Evolutionary conservation across 352 stramenopile species (phyloP).

Genomic region (Phytophthora multivora): DNA sequence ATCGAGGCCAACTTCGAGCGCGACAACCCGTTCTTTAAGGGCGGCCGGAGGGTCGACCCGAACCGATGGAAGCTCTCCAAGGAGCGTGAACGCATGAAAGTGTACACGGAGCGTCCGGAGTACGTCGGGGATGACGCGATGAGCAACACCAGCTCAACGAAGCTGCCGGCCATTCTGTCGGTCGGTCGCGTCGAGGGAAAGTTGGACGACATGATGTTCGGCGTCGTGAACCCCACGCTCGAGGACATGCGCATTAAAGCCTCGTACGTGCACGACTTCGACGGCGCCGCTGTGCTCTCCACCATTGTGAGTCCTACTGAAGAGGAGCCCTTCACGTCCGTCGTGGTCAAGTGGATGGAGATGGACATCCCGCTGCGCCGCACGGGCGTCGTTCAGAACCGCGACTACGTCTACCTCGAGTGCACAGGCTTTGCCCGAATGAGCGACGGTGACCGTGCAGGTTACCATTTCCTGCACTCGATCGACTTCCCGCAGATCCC

Average conservation of each 20-base stretch:
- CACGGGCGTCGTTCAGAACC: slow-evolving; percentile 48
- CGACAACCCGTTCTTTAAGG: slow-evolving; percentile 33
- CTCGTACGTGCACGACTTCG: slow-evolving; percentile 37
- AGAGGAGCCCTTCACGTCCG: slow-evolving; percentile 29
- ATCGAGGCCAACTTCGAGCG: slow-evolving; percentile 40
- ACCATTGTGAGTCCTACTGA: slow-evolving; percentile 31
- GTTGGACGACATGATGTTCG: slow-evolving; percentile 47
- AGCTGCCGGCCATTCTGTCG: slow-evolving; percentile 33
- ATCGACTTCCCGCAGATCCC: slow-evolving; percentile 51
- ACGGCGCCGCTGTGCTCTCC: slow-evolving; percentile 31
- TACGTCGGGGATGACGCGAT: slow-evolving; percentile 25
- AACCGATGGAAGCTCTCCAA: slow-evolving; percentile 38
- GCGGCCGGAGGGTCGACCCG: slow-evolving; percentile 25
- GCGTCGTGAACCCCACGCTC: slow-evolving; percentile 34
- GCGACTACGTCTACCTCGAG: slow-evolving; percentile 65
- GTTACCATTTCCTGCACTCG: slow-evolving; percentile 69
- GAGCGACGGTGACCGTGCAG: slow-evolving; percentile 49
- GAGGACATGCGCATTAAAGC: slow-evolving; percentile 35
- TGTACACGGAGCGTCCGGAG: slow-evolving; percentile 37
- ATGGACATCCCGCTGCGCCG: slow-evolving; percentile 37
- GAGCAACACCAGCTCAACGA: slow-evolving; percentile 21
- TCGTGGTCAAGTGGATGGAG: slow-evolving; percentile 48
- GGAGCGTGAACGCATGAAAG: slow-evolving; percentile 36
- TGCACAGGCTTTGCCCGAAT: slow-evolving; percentile 45
- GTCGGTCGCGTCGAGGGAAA: slow-evolving; percentile 34